These are phyloP conservation scores for Metschnikowia santaceciliae DNA, from an alignment of 805 yeast genomes.

Conservation along the genomic window DNA sequence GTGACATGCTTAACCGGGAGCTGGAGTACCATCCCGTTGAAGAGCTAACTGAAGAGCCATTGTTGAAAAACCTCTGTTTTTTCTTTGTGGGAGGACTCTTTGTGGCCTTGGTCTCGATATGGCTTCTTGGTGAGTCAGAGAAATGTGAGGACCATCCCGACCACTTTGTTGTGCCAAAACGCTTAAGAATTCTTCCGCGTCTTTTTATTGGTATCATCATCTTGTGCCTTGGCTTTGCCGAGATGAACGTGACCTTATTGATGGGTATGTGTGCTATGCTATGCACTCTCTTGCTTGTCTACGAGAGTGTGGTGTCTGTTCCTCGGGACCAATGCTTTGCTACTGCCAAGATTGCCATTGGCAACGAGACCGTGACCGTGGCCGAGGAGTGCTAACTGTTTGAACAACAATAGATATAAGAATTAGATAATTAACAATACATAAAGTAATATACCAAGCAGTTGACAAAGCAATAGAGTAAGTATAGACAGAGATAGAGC, in stretches of 20 bases:
- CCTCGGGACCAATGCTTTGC: background rate
- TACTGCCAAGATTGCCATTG: background rate
- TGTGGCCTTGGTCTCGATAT: slow-evolving; percentile 38
- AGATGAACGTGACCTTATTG: slow-evolving; percentile 34
- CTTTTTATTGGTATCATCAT: slow-evolving; percentile 38
- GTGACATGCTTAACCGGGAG: slow-evolving; percentile 39
- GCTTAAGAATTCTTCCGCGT: slow-evolving; percentile 39
- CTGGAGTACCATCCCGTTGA: slow-evolving; percentile 1
- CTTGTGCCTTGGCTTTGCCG: slow-evolving; percentile 42
- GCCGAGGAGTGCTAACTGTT: background rate
- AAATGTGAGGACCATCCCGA: slow-evolving; percentile 38
- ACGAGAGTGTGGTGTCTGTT: slow-evolving; percentile 30
- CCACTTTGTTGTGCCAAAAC: slow-evolving; percentile 27
- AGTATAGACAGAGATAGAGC: too few relatives aligned
- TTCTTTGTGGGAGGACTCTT: slow-evolving; percentile 53
- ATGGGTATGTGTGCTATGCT: slow-evolving; percentile 42
- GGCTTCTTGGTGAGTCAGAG: slow-evolving; percentile 43
- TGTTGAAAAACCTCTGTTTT: slow-evolving; percentile 40
- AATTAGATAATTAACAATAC: background rate
- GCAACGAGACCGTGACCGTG: background rate
- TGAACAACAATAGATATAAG: too few relatives aligned
- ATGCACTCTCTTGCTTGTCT: slow-evolving; percentile 29
- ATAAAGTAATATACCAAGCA: background rate
- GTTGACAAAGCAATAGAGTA: too few relatives aligned
- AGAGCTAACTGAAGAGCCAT: slow-evolving; percentile 21